Evolutionary conservation across 2,329 filamentous ascomycete species (phyloP).

Genomic region (Colletotrichum cuscutae): DNA sequence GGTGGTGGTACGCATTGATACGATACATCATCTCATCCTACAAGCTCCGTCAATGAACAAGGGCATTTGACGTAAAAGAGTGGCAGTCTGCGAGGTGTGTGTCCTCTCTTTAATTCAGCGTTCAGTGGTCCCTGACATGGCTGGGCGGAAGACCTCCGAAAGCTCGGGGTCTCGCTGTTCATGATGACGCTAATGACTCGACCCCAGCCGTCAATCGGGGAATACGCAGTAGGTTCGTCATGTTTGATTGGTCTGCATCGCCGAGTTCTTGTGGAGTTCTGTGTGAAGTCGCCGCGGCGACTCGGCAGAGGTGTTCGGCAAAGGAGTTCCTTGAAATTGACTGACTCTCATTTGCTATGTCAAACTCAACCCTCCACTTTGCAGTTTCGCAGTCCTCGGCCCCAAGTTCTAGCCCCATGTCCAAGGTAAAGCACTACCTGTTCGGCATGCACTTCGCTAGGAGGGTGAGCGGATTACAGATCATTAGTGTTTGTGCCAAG

Average conservation of each 20-base stretch:
- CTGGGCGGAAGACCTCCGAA: constrained; percentile 16
- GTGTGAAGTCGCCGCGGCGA: background rate
- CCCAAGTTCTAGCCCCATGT: background rate
- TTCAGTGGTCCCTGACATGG: background rate
- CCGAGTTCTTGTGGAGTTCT: constrained; percentile 22
- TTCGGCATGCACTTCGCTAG: background rate
- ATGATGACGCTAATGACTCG: constrained; percentile 21
- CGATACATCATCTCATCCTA: background rate
- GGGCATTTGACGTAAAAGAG: background rate
- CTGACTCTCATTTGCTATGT: constrained; percentile 32
- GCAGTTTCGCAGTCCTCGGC: background rate
- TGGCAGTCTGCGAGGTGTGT: background rate
- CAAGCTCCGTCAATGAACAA: background rate
- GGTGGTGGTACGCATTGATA: constrained; percentile 1
- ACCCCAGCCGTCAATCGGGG: constrained; percentile 10
- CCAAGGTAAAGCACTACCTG: background rate
- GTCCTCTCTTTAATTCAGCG: constrained; percentile 11
- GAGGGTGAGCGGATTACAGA: background rate
- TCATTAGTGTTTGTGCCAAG: constrained; percentile 5
- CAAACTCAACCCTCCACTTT: constrained; percentile 6
- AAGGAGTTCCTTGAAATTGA: background rate
- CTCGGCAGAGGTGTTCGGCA: constrained; percentile 32
- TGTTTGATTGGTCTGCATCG: background rate
- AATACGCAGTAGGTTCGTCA: background rate
- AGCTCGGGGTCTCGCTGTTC: background rate